Evolutionary conservation across 2,329 filamentous ascomycete genomes (phyloP).

Genomic region (Arthrinium phaeospermum): DNA sequence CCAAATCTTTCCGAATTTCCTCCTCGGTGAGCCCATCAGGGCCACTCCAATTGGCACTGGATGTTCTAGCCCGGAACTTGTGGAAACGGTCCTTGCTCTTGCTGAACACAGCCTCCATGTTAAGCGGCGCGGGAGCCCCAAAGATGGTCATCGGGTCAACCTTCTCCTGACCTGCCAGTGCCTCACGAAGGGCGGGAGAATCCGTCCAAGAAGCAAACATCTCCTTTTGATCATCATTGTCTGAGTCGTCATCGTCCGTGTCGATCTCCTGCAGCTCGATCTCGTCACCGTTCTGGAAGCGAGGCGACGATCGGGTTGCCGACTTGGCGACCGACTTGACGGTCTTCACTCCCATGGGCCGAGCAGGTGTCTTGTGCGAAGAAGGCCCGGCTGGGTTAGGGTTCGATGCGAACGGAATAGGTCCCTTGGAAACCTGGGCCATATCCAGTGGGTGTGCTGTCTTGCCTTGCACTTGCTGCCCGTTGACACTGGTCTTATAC

Average conservation of each 20-base stretch:
- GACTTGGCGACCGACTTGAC: conserved; percentile 66
- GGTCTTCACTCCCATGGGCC: conserved; percentile 51
- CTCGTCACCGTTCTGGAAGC: conserved; percentile 85
- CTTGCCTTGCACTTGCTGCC: conserved; percentile 70
- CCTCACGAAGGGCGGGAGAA: conserved; percentile 77
- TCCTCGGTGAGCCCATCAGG: conserved; percentile 77
- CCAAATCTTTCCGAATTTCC: conserved; percentile 73
- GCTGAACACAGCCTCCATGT: conserved; percentile 96
- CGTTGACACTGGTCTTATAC: conserved; percentile 70
- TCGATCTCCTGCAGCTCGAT: conserved; percentile 95
- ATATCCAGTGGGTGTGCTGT: conserved; percentile 77
- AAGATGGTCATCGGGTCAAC: conserved; percentile 88
- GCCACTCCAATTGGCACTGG: conserved; percentile 91
- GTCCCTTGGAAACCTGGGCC: conserved; percentile 85
- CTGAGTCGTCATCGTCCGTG: conserved; percentile 90
- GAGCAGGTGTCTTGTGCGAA: conserved; percentile 74
- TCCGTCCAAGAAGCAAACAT: conserved; percentile 87
- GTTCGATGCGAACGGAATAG: conserved; percentile 85
- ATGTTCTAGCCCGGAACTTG: conserved; percentile 89
- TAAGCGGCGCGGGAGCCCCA: conserved; percentile 83
- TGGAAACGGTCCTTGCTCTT: conserved; percentile 85
- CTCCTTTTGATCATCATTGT: conserved; percentile 59
- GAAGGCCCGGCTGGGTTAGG: conserved; percentile 58
- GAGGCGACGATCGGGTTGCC: conserved; percentile 73
- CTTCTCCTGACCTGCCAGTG: conserved; percentile 81